phyloP scores from a whole-genome alignment of 2,329 filamentous ascomycete genomes.

The Hyphodiscus sp. region DNA sequence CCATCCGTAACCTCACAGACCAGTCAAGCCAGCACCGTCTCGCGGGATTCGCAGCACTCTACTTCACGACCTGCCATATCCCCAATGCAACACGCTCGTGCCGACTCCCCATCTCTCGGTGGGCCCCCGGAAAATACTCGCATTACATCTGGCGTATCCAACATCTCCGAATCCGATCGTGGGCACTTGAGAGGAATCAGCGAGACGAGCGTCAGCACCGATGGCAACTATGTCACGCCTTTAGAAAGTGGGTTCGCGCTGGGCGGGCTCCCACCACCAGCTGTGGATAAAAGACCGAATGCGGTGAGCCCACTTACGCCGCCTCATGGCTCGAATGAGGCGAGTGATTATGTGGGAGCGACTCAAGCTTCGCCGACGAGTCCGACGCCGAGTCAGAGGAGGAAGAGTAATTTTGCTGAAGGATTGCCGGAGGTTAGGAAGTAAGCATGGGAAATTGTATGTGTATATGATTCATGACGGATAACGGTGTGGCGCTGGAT shows the following conservation, averaged over 20 bases:
- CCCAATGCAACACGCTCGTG: constrained; percentile 5
- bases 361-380: neutral
- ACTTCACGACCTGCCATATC: constrained; percentile 8
- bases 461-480: neutral
- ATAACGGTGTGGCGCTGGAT: neutral
- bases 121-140: neutral
- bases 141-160: constrained; percentile 12
- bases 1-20: constrained; percentile 16
- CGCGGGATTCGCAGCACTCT: constrained; percentile 3
- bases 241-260: neutral
- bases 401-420: constrained; percentile 26
- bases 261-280: neutral
- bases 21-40: constrained; percentile 13
- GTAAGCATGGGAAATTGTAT: neutral
- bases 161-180: constrained; percentile 14
- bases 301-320: constrained; percentile 21
- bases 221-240: constrained; percentile 13
- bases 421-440: constrained; percentile 16
- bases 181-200: constrained; percentile 23
- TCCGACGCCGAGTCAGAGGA: constrained; percentile 2
- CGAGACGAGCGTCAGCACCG: constrained; percentile 22
- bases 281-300: neutral
- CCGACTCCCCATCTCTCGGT: constrained; percentile 14
- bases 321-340: constrained; percentile 6
- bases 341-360: constrained; percentile 15